phyloP scores from a whole-genome alignment of 768 basidiomycete species.

The Leccinum olivaceopallidum region DNA sequence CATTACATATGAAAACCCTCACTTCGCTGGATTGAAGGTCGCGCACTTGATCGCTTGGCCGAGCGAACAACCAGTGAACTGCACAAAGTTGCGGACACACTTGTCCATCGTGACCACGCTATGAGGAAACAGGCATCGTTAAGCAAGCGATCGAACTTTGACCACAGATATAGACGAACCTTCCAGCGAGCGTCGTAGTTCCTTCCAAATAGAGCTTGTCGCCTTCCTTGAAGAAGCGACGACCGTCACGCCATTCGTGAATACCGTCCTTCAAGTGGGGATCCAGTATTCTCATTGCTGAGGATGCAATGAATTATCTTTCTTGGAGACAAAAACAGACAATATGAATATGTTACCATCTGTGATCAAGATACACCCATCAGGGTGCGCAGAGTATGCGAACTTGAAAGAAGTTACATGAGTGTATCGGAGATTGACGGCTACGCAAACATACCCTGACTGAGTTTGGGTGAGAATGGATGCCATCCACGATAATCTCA shows the following conservation, averaged over 20 bases:
- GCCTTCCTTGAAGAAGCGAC: conserved; percentile 78
- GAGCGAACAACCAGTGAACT: conserved; percentile 81
- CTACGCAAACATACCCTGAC: conserved; percentile 59
- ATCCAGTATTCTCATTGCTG: conserved; percentile 86
- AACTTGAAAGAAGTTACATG: conserved; percentile 43
- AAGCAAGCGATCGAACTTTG: not conserved
- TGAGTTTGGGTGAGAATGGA: conserved; percentile 90
- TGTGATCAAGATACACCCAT: conserved; percentile 87
- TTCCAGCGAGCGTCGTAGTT: conserved; percentile 86
- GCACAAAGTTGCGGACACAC: conserved; percentile 82
- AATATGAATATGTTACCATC: conserved; percentile 60
- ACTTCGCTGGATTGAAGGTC: conserved; percentile 84
- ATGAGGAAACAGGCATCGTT: conserved; percentile 1
- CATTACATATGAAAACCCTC: conserved; percentile 19
- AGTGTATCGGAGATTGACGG: not conserved
- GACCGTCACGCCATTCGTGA: conserved; percentile 87
- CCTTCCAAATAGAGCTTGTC: conserved; percentile 80
- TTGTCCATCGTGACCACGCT: conserved; percentile 83
- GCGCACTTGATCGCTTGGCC: conserved; percentile 85
- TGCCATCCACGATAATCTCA: conserved; percentile 87
- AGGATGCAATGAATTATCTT: not conserved
- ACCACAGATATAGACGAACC: conserved; percentile 43
- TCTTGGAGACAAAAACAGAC: not conserved
- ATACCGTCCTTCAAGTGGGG: conserved; percentile 81
- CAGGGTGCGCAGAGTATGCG: conserved; percentile 80